Conservation (phyloP, 345 rosid genomes). For the Orychophragmus violaceus region DNA sequence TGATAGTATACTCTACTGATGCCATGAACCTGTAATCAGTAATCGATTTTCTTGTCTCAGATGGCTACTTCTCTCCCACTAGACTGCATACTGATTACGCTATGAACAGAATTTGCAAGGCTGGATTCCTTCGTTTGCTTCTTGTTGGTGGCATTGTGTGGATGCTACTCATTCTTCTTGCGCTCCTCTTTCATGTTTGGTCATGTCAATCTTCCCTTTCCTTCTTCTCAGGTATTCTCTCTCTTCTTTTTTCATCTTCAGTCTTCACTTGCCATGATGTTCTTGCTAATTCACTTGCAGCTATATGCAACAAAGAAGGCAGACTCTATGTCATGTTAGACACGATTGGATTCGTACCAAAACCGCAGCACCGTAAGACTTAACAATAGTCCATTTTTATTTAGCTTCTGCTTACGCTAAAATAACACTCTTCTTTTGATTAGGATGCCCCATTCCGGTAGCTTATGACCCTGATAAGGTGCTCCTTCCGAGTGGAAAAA, state of each 20-base stretch:
- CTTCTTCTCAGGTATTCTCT: slow-evolving; percentile 76
- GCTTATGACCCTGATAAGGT: slow-evolving; percentile 58
- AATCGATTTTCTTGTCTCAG: no score
- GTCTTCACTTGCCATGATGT: neutral
- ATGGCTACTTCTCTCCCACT: slow-evolving; percentile 49
- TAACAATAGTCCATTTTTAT: no score
- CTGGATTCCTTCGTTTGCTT: slow-evolving; percentile 70
- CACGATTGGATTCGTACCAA: slow-evolving; percentile 67
- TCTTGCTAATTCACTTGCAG: slow-evolving; percentile 43
- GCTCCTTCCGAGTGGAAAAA: slow-evolving; percentile 56
- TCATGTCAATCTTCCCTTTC: slow-evolving; percentile 72
- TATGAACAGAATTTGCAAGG: slow-evolving; percentile 55
- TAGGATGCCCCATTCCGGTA: slow-evolving; percentile 77
- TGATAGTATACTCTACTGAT: no score
- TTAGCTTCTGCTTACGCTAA: no score
- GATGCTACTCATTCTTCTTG: slow-evolving; percentile 81
- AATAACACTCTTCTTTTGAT: no score
- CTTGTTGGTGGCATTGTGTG: slow-evolving; percentile 73
- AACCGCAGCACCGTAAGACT: slow-evolving; percentile 77
- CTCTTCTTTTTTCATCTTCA: neutral
- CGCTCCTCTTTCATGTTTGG: slow-evolving; percentile 71
- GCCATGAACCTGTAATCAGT: no score
- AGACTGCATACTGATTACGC: no score
- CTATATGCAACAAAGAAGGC: slow-evolving; percentile 80
- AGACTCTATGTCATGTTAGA: slow-evolving; percentile 59